Conservation (phyloP, 208 protist genomes). For the Wallacemonas sp. region DNA sequence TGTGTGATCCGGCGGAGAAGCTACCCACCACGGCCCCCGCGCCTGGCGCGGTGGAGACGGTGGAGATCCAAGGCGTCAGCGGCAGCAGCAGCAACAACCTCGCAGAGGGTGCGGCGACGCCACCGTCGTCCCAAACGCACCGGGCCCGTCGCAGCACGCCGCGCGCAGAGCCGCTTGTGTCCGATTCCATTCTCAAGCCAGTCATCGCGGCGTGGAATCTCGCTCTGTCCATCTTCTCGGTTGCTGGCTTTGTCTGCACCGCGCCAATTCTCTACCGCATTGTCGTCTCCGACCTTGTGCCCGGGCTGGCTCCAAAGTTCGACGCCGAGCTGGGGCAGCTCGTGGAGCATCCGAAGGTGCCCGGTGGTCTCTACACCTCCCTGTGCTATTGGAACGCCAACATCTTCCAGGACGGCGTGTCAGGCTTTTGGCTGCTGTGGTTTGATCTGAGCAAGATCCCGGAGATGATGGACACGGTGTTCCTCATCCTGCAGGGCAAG, state of each 20-base stretch:
- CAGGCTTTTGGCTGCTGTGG: conserved; percentile 45
- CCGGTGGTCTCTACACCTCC: conserved; percentile 34
- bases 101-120: background rate
- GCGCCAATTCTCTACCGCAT: conserved; percentile 43
- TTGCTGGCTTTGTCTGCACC: conserved; percentile 51
- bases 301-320: conserved; percentile 31
- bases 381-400: conserved; percentile 32
- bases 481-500: conserved; percentile 62
- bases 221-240: conserved; percentile 65
- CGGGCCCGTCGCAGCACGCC: background rate
- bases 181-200: conserved; percentile 10
- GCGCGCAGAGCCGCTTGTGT: conserved; percentile 15
- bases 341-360: conserved; percentile 28
- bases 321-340: conserved; percentile 23
- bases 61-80: background rate
- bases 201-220: conserved; percentile 77
- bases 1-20: conserved; percentile 2
- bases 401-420: conserved; percentile 31
- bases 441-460: conserved; percentile 64
- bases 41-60: background rate
- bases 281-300: conserved; percentile 23
- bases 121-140: background rate
- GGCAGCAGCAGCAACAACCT: background rate
- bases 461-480: conserved; percentile 66
- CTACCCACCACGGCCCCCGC: too few species aligned